These are phyloP conservation scores for Dothidotthia symphoricarpi DNA, from an alignment of 2,329 filamentous ascomycete species.

Conservation along the genomic window DNA sequence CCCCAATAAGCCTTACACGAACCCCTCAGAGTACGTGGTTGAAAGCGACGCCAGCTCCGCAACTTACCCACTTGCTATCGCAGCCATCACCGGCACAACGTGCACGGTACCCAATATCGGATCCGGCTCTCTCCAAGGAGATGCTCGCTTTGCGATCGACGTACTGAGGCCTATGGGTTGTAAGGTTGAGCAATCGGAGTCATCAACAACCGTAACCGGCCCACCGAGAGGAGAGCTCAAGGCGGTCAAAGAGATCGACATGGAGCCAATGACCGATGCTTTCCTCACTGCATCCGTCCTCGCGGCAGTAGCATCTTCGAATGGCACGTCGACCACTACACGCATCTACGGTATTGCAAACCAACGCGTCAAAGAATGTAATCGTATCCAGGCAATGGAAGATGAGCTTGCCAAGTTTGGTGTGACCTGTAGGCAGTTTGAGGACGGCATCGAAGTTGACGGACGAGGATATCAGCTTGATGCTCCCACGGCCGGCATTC, in stretches of 20 bases:
- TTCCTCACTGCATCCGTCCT: slow-evolving; percentile 94
- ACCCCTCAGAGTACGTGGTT: slow-evolving; percentile 81
- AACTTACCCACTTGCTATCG: slow-evolving; percentile 90
- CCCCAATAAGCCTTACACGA: slow-evolving; percentile 77
- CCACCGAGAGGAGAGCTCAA: slow-evolving; percentile 72
- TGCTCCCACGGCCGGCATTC: slow-evolving; percentile 62
- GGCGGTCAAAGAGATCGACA: slow-evolving; percentile 80
- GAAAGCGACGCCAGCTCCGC: slow-evolving; percentile 98
- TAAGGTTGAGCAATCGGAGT: slow-evolving; percentile 76
- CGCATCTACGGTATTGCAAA: slow-evolving; percentile 94
- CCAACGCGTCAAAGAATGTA: slow-evolving; percentile 96
- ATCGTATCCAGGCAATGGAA: slow-evolving; percentile 93
- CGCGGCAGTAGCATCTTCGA: slow-evolving; percentile 80
- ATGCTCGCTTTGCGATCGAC: slow-evolving; percentile 89
- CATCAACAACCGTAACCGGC: slow-evolving; percentile 89
- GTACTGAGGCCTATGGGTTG: slow-evolving; percentile 94
- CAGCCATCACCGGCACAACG: slow-evolving; percentile 91
- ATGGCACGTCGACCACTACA: slow-evolving; percentile 62
- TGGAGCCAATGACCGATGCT: slow-evolving; percentile 99
- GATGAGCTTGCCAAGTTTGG: slow-evolving; percentile 93
- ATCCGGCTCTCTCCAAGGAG: slow-evolving; percentile 85
- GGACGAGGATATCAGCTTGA: slow-evolving; percentile 54
- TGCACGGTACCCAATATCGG: slow-evolving; percentile 97
- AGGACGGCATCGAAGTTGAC: slow-evolving; percentile 85
- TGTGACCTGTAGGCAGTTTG: slow-evolving; percentile 78